Evolutionary conservation across 306 rosid species (phyloP).

Genomic region (Alnus glutinosa): DNA sequence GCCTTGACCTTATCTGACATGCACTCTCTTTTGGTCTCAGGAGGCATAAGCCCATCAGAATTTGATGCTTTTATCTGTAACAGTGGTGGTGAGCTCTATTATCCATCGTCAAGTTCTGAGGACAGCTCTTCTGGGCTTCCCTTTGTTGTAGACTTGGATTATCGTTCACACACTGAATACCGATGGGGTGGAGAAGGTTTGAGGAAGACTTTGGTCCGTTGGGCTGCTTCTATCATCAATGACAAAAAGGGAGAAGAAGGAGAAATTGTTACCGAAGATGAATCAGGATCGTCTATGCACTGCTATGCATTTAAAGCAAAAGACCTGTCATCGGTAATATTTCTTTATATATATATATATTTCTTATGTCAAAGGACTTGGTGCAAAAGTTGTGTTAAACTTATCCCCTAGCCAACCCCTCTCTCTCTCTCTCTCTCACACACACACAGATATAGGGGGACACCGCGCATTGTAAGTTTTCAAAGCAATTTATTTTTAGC

Average conservation of each 20-base stretch:
- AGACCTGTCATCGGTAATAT: slow-evolving; percentile 38
- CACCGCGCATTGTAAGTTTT: not conserved
- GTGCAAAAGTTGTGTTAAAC: not conserved
- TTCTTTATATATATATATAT: slow-evolving; percentile 2
- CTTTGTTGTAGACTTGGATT: slow-evolving; percentile 47
- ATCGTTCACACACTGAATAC: slow-evolving; percentile 51
- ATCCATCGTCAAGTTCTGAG: slow-evolving; percentile 45
- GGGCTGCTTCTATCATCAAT: slow-evolving; percentile 47
- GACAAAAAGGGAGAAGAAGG: slow-evolving; percentile 30
- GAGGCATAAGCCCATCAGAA: slow-evolving; percentile 39
- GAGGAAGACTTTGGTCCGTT: slow-evolving; percentile 56
- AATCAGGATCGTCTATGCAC: slow-evolving; percentile 42
- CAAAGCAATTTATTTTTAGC: not conserved
- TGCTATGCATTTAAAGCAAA: slow-evolving; percentile 48
- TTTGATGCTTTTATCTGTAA: slow-evolving; percentile 55
- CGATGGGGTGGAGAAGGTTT: slow-evolving; percentile 62
- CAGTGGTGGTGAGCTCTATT: slow-evolving; percentile 57
- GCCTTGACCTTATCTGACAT: slow-evolving; percentile 39
- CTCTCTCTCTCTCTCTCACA: not conserved
- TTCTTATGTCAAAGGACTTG: not conserved
- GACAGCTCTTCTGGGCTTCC: slow-evolving; percentile 57
- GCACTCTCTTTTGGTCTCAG: slow-evolving; percentile 40
- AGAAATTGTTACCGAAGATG: slow-evolving; percentile 32
- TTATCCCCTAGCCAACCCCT: not conserved
- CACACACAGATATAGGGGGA: not conserved